phyloP scores from a whole-genome alignment of 148 eudicot species.

The Salicornia ramosissima region DNA sequence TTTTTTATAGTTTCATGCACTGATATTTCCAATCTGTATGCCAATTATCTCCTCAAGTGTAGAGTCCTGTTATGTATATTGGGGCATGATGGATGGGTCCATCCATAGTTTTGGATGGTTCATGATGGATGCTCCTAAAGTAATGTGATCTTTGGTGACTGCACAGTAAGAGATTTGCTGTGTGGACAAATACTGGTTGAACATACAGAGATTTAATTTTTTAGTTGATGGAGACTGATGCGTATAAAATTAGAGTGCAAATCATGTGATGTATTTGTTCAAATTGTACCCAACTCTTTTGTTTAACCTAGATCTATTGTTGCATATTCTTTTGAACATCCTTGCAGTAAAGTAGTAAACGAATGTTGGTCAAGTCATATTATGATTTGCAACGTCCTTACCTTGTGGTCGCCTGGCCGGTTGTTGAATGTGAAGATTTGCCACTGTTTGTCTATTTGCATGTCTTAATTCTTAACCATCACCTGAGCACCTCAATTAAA shows the following conservation, averaged over 20 bases:
- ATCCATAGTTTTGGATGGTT: conserved; percentile 17
- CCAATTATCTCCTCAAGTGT: background rate
- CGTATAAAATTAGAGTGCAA: background rate
- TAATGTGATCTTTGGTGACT: conserved; percentile 33
- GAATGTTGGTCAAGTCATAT: too few relatives aligned
- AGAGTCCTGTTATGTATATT: conserved; percentile 5
- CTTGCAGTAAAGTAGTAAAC: too few relatives aligned
- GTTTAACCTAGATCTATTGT: background rate
- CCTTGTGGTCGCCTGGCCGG: too few relatives aligned
- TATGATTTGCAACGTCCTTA: too few relatives aligned
- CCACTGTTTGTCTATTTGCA: too few relatives aligned
- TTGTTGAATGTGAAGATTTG: too few relatives aligned
- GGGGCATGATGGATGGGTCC: conserved; percentile 32
- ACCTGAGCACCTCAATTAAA: too few relatives aligned
- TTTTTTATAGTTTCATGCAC: background rate
- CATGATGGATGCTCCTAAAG: conserved; percentile 40
- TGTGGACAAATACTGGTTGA: conserved; percentile 36
- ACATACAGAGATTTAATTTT: conserved; percentile 11
- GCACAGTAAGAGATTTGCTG: conserved; percentile 26
- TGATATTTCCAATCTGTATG: background rate
- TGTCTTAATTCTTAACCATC: too few relatives aligned
- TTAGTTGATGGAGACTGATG: background rate
- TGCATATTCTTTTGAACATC: too few relatives aligned
- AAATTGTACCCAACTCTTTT: background rate
- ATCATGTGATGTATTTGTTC: background rate